A percentile compares a stretch with the other conserved stretches of the same genome.
Conservation (phyloP, 306 rosid species). For the Malus sylvestris region DNA sequence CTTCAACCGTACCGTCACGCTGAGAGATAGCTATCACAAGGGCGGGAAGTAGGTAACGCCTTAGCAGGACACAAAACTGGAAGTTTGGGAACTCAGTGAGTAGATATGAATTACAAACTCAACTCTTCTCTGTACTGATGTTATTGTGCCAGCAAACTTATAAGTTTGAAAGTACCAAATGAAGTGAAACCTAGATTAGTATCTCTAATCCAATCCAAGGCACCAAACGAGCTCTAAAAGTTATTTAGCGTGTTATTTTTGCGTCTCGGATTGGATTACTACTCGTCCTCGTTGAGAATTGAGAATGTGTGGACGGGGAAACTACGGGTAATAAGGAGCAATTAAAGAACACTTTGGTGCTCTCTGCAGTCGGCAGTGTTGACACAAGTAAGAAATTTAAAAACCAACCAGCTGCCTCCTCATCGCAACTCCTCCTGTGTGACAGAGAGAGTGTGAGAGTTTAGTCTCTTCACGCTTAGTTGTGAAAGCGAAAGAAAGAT, state of each 20-base stretch:
- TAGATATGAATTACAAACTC: background rate
- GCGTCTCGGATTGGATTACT: background rate
- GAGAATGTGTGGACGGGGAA: background rate
- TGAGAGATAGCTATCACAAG: slow-evolving; percentile 64
- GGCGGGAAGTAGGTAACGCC: slow-evolving; percentile 48
- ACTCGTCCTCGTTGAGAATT: no score
- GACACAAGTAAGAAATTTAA: background rate
- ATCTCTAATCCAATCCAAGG: no score
- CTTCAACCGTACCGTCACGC: slow-evolving; percentile 80
- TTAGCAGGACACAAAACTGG: background rate
- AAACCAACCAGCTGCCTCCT: background rate
- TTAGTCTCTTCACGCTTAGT: slow-evolving; percentile 46
- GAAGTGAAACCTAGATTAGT: background rate
- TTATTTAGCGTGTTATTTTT: no score
- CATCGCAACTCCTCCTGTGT: background rate
- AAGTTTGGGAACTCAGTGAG: background rate
- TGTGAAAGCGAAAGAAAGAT: slow-evolving; percentile 26
- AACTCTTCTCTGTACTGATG: background rate
- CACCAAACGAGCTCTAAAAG: no score
- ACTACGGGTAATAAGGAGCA: slow-evolving; percentile 3
- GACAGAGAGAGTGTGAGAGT: slow-evolving; percentile 16
- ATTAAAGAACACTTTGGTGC: background rate
- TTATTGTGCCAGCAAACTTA: background rate
- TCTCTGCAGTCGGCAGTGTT: background rate
- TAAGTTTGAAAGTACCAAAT: background rate